Conservation (phyloP, 371 early-diverging fungal genomes). For the Mortierella sp. region DNA sequence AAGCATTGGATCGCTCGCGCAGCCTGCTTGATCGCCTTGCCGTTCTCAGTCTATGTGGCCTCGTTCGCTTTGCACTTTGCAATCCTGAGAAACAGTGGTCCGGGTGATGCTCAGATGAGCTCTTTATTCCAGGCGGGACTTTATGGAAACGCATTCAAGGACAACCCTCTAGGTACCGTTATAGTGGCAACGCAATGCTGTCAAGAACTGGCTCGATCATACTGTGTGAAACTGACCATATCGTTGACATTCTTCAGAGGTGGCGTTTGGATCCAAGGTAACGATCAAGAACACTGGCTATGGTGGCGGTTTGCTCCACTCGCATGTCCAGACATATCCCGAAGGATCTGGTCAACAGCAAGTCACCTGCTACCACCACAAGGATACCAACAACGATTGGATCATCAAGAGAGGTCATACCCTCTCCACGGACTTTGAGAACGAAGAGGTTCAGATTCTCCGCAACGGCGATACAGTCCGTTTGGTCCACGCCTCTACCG, state of each 20-base stretch:
- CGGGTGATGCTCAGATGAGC: slow-evolving; percentile 99
- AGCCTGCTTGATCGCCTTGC: slow-evolving; percentile 87
- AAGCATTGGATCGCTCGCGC: slow-evolving; percentile 86
- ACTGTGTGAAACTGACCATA: too few species aligned
- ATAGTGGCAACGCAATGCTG: too few species aligned
- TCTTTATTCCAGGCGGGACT: slow-evolving; percentile 97
- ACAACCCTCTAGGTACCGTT: slow-evolving; percentile 89
- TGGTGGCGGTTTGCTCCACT: slow-evolving; percentile 98
- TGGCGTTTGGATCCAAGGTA: slow-evolving; percentile 94
- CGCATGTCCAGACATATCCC: slow-evolving; percentile 96
- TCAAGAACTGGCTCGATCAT: too few species aligned
- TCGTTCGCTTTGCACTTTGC: slow-evolving; percentile 94
- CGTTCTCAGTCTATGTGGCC: slow-evolving; percentile 89
- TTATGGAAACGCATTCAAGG: slow-evolving; percentile 81
- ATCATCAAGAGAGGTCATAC: slow-evolving; percentile 62
- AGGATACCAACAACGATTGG: slow-evolving; percentile 98
- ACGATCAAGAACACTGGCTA: slow-evolving; percentile 89
- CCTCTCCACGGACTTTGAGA: slow-evolving; percentile 40
- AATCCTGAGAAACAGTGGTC: slow-evolving; percentile 87
- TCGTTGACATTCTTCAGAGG: slow-evolving; percentile 61
- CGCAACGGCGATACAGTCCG: slow-evolving; percentile 88
- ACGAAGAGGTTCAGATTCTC: slow-evolving; percentile 64
- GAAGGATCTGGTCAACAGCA: slow-evolving; percentile 96
- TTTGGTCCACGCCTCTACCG: slow-evolving; percentile 80
- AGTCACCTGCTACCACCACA: slow-evolving; percentile 98